phyloP scores from a whole-genome alignment of 805 yeast species.

The Citeromyces matritensis region DNA sequence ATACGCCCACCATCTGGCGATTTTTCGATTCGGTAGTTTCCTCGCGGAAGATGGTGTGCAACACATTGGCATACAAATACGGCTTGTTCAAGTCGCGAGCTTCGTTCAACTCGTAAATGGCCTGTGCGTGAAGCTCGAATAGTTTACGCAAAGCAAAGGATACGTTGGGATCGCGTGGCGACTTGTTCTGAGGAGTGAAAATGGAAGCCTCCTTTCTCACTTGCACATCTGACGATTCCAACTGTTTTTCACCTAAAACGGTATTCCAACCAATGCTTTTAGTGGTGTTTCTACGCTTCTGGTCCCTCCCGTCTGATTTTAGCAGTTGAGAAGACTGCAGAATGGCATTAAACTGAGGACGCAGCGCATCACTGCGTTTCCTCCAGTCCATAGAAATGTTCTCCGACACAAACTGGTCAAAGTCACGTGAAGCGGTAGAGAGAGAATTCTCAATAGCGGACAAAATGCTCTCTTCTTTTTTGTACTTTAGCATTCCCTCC shows the following conservation, averaged over 20 bases:
- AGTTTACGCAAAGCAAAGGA: constrained; percentile 27
- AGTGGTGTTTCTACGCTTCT: no score
- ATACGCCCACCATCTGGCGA: constrained; percentile 59
- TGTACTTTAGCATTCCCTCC: constrained; percentile 38
- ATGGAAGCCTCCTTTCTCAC: no score
- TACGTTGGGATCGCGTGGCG: constrained; percentile 17
- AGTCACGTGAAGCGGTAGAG: constrained; percentile 61
- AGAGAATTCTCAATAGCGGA: constrained; percentile 74
- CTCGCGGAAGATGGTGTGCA: constrained; percentile 42
- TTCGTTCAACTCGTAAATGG: constrained; percentile 57
- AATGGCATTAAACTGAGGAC: constrained; percentile 53
- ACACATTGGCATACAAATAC: constrained; percentile 43
- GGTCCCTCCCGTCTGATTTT: no score
- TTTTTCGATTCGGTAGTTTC: constrained; percentile 44
- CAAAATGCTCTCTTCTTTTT: constrained; percentile 72
- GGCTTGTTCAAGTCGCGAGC: constrained; percentile 35
- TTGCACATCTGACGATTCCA: constrained; percentile 14
- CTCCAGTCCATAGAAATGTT: constrained; percentile 79
- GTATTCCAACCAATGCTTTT: constrained; percentile 3
- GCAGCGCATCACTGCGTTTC: constrained; percentile 56
- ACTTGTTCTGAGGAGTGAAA: constrained; percentile 6
- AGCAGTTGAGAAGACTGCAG: constrained; percentile 5
- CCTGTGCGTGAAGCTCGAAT: constrained; percentile 63
- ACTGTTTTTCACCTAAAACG: constrained; percentile 12
- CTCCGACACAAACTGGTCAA: constrained; percentile 60